phyloP scores from a whole-genome alignment of 495 filamentous ascomycete genomes.

The Penicillium canariense region DNA sequence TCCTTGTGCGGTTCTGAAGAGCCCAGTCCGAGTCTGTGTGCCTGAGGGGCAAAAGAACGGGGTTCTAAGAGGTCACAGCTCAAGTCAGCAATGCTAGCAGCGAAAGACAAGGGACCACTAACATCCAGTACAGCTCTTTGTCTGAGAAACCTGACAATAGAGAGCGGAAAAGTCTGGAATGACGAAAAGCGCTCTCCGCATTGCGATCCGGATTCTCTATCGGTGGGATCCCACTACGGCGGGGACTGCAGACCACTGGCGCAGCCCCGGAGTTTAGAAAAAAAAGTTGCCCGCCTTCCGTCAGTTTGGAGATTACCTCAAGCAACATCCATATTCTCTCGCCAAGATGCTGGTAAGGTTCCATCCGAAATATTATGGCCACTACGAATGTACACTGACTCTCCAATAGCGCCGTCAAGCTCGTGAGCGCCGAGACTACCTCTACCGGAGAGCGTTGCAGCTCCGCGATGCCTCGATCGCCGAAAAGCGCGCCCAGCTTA shows the following conservation, averaged over 20 bases:
- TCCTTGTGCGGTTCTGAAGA: slow-evolving; percentile 19
- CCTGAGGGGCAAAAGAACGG: slow-evolving; percentile 28
- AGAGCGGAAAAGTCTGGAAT: slow-evolving; percentile 22
- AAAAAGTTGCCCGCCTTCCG: slow-evolving; percentile 42
- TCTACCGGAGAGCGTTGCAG: slow-evolving; percentile 77
- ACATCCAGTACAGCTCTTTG: slow-evolving; percentile 25
- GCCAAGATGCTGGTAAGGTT: slow-evolving; percentile 46
- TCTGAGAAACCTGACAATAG: slow-evolving; percentile 23
- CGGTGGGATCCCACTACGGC: slow-evolving; percentile 40
- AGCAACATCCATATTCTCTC: slow-evolving; percentile 3
- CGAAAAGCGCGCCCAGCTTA: slow-evolving; percentile 83
- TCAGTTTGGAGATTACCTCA: slow-evolving; percentile 6
- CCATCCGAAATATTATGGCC: not conserved
- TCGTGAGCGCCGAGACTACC: slow-evolving; percentile 87
- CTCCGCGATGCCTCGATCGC: slow-evolving; percentile 90
- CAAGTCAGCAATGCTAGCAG: slow-evolving; percentile 5
- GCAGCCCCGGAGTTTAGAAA: slow-evolving; percentile 40
- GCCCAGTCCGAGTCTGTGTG: slow-evolving; percentile 19
- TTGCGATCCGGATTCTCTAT: slow-evolving; percentile 33
- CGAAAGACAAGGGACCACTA: not conserved
- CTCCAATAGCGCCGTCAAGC: slow-evolving; percentile 64
- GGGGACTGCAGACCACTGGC: slow-evolving; percentile 23
- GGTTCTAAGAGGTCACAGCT: slow-evolving; percentile 7
- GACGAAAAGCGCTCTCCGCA: slow-evolving; percentile 32
- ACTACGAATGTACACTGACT: slow-evolving; percentile 4